Evolutionary conservation across 768 basidiomycete species (phyloP).

Genomic region (Suillus fuscotomentosus): DNA sequence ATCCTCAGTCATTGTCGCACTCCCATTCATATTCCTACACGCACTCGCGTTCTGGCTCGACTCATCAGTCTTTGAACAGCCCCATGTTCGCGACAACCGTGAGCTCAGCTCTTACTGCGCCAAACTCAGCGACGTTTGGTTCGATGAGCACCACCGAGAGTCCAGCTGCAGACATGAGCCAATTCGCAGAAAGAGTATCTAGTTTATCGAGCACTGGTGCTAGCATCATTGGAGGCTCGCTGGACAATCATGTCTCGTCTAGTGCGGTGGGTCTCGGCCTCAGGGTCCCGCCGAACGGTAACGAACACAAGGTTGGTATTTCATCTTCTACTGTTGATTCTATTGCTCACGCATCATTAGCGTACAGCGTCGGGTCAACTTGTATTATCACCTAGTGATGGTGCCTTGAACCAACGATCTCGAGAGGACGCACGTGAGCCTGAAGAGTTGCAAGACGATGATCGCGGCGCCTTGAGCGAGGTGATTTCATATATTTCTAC

Average conservation of each 20-base stretch:
- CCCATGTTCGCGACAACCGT: slow-evolving; percentile 32
- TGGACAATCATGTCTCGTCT: background rate
- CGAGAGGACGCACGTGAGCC: slow-evolving; percentile 37
- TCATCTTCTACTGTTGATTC: background rate
- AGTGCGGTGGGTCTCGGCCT: slow-evolving; percentile 25
- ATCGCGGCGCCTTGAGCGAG: slow-evolving; percentile 64
- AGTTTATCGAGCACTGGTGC: slow-evolving; percentile 26
- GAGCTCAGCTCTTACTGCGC: slow-evolving; percentile 23
- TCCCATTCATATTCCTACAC: slow-evolving; percentile 29
- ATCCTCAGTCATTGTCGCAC: slow-evolving; percentile 28
- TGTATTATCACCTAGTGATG: slow-evolving; percentile 60
- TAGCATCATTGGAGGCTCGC: slow-evolving; percentile 22
- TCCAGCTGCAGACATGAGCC: slow-evolving; percentile 20
- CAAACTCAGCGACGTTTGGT: slow-evolving; percentile 21
- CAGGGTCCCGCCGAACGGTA: background rate
- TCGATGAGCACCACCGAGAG: slow-evolving; percentile 33
- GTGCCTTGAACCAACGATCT: slow-evolving; percentile 41
- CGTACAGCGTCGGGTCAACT: slow-evolving; percentile 53
- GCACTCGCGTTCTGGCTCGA: slow-evolving; percentile 38
- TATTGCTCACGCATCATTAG: slow-evolving; percentile 12
- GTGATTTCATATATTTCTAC: slow-evolving; percentile 38
- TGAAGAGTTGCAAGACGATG: slow-evolving; percentile 41
- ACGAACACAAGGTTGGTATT: background rate
- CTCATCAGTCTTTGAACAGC: slow-evolving; percentile 45
- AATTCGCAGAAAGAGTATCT: slow-evolving; percentile 22